Evolutionary conservation across 2,329 filamentous ascomycete species (phyloP).

Genomic region (Dothideomycetidae sp.): DNA sequence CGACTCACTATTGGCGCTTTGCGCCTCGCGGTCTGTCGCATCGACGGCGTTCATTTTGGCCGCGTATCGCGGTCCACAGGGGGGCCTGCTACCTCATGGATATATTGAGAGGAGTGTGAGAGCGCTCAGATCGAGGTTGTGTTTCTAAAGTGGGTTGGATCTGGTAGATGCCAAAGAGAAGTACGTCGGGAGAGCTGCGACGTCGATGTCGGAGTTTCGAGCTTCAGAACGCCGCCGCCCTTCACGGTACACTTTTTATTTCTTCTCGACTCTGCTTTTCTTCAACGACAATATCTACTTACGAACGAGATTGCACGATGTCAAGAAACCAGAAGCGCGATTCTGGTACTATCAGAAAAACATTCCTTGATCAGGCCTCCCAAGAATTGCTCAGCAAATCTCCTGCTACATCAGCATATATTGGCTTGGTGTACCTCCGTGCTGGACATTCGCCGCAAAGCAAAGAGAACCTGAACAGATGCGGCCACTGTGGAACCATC

Average conservation of each 20-base stretch:
- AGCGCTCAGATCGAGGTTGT: too few species aligned
- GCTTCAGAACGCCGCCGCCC: too few species aligned
- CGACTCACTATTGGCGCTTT: conserved; percentile 16
- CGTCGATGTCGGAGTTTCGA: too few species aligned
- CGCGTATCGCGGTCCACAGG: neutral
- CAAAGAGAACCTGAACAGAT: conserved; percentile 13
- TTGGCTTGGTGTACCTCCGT: conserved; percentile 6
- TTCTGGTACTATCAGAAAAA: too few species aligned
- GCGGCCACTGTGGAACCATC: conserved; percentile 25
- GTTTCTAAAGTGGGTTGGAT: too few species aligned
- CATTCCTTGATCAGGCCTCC: conserved; percentile 7
- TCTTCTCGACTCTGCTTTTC: too few species aligned
- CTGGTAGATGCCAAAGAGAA: too few species aligned
- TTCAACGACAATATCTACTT: neutral
- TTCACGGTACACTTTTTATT: too few species aligned
- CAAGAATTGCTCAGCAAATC: conserved; percentile 5
- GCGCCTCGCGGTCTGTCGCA: conserved; percentile 35
- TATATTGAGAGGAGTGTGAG: too few species aligned
- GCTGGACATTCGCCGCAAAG: neutral
- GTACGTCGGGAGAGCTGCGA: too few species aligned
- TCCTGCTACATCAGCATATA: conserved; percentile 9
- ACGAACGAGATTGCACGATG: too few species aligned
- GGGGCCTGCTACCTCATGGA: neutral
- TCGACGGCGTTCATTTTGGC: conserved; percentile 51
- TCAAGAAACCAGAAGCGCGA: too few species aligned